A percentile compares a stretch with the other conserved stretches of the same genome.
Conservation (phyloP, 2,329 filamentous ascomycete genomes). For the Penicillium nordicum region DNA sequence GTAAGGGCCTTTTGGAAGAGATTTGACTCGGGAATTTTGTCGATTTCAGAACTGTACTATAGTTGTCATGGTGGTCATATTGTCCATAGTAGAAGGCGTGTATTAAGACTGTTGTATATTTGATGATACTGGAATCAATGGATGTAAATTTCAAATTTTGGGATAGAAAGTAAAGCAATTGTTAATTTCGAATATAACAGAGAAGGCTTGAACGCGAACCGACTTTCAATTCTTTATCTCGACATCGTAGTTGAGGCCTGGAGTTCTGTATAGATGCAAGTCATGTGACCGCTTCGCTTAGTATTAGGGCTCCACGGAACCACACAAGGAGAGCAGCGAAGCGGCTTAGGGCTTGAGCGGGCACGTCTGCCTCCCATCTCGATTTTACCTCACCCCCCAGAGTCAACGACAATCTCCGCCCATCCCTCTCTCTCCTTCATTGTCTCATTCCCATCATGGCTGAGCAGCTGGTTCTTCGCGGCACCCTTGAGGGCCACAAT, state of each 20-base stretch:
- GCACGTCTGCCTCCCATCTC: slow-evolving; percentile 35
- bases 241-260: neutral
- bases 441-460: slow-evolving; percentile 61
- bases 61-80: slow-evolving; percentile 1
- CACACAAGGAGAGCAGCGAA: slow-evolving; percentile 29
- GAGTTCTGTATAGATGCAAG: neutral
- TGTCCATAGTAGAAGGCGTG: neutral
- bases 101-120: slow-evolving; percentile 7
- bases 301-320: slow-evolving; percentile 30
- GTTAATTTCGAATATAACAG: neutral
- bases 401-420: slow-evolving; percentile 43
- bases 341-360: slow-evolving; percentile 41
- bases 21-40: neutral
- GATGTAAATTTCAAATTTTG: neutral
- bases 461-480: slow-evolving; percentile 94
- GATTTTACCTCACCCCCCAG: slow-evolving; percentile 38
- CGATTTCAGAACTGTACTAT: slow-evolving; percentile 10
- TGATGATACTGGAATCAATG: neutral
- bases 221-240: neutral
- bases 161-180: neutral
- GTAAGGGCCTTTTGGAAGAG: slow-evolving; percentile 2
- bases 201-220: neutral
- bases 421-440: slow-evolving; percentile 39
- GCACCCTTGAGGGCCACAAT: slow-evolving; percentile 97
- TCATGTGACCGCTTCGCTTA: slow-evolving; percentile 36